Conservation (phyloP, 306 rosid genomes). For the Quercus berberidifolia region DNA sequence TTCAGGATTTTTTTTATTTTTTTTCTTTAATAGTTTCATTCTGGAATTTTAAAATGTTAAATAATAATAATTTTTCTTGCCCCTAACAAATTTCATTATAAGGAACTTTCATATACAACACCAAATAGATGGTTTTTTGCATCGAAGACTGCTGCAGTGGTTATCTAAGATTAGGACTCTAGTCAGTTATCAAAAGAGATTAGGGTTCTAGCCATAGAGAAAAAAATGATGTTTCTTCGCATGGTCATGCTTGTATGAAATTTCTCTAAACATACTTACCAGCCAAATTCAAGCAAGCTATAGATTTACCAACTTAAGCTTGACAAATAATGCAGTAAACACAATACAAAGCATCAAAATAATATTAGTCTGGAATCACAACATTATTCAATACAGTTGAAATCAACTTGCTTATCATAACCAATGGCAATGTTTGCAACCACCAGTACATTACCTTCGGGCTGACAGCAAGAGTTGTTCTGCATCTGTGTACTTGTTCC, state of each 20-base stretch:
- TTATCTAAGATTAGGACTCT: not conserved
- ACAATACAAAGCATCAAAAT: not conserved
- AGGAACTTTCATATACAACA: not conserved
- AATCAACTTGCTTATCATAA: slow-evolving; percentile 19
- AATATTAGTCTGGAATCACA: not conserved
- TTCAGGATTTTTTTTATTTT: too few species aligned
- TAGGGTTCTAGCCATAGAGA: not conserved
- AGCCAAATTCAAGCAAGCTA: not conserved
- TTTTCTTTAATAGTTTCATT: not conserved
- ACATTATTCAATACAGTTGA: not conserved
- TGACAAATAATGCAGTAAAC: not conserved
- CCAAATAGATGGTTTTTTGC: not conserved
- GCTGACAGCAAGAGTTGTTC: slow-evolving; percentile 82
- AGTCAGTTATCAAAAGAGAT: not conserved
- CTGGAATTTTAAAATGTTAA: not conserved
- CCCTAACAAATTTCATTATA: not conserved
- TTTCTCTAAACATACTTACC: slow-evolving; percentile 1
- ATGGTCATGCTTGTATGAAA: not conserved
- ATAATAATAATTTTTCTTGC: not conserved
- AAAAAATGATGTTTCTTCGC: not conserved
- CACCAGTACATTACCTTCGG: slow-evolving; percentile 57
- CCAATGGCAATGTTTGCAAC: slow-evolving; percentile 11
- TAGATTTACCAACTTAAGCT: slow-evolving; percentile 4
- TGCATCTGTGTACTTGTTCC: slow-evolving; percentile 71
- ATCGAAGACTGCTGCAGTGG: not conserved